Evolutionary conservation across 257 asterid species (phyloP), one percentile per base, ranked within the genome.

Genomic region (Solanum pimpinellifolium): DNA sequence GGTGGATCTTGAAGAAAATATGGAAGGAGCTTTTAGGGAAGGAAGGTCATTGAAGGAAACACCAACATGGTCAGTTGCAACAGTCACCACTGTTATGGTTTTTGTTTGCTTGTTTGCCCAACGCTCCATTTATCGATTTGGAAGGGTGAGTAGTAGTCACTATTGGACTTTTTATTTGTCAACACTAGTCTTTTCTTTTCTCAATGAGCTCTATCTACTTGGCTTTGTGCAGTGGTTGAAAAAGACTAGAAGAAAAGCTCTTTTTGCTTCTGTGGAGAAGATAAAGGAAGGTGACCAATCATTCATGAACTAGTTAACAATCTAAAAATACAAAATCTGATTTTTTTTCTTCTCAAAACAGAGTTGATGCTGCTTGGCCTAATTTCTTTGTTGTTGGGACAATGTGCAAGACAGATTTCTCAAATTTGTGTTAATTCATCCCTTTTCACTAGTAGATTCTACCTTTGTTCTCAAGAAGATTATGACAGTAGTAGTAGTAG

Each of bases 61-160:
- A 46, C 99, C 99, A 84, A 95, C 99, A 46, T 96, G 99, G 98
- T 92, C 98, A n/a, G 99, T 96, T 86, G 99, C 99, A 82, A 88
- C 98, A 27, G 98, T 96, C 83, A 95, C 94, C 27, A 95, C 99
- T 35, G 95, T 94, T 62, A 91, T 96, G 99, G 99, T 96, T 85
- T 96, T 96, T 76, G 92, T 95, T 47, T 95, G 98, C 88, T 93
- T 96, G 86, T 93, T 95, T 76, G 93, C 91, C 73, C 93, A 96
- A 90, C 91, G 98, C 87, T 93, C 98, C 88, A 95, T 96, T 88
- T 96, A 93, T 93, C 91, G 94, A 91, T 96, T 93, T 85, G 98
- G 99, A 75, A 94, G 88, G 98, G 99, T 95, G 25, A 88, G 93
- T 52, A 52, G 60, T 49, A 49, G 60, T 49, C 60, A 49, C 62